phyloP scores from a whole-genome alignment of 1,284 basidiomycete species.

The Boletus mariae region DNA sequence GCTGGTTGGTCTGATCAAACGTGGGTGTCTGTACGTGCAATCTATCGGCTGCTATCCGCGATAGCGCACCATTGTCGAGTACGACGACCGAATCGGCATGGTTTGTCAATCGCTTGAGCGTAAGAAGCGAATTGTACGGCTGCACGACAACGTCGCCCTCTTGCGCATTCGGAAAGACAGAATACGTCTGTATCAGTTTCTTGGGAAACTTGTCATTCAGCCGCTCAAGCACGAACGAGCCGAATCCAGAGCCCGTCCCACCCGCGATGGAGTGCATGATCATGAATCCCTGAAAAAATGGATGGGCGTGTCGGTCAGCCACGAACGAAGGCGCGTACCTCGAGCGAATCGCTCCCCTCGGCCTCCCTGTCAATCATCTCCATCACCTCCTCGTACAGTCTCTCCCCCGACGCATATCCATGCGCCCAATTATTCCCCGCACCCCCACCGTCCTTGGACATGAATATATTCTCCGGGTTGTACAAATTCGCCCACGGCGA shows the following conservation, averaged over 20 bases:
- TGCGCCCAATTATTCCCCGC: constrained; percentile 99
- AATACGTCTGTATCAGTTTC: constrained; percentile 99
- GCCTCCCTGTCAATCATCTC: constrained; percentile 99
- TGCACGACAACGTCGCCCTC: constrained; percentile 96
- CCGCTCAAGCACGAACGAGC: constrained; percentile 94
- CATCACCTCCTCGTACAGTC: constrained; percentile 95
- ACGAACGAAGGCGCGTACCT: constrained; percentile 53
- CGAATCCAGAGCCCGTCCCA: constrained; percentile 96
- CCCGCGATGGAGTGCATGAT: constrained; percentile 98
- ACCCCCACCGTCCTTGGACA: constrained; percentile 94
- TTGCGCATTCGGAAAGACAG: constrained; percentile 93
- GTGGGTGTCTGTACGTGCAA: constrained; percentile 88
- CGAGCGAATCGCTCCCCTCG: constrained; percentile 95
- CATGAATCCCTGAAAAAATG: constrained; percentile 86
- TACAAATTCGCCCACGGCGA: constrained; percentile 94
- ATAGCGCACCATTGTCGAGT: constrained; percentile 92
- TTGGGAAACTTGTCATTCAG: constrained; percentile 98
- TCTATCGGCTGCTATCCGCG: constrained; percentile 88
- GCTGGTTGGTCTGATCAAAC: constrained; percentile 94
- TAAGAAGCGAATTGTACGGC: constrained; percentile 96
- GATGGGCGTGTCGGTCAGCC: background rate
- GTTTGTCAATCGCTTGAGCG: constrained; percentile 91
- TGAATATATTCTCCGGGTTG: constrained; percentile 98
- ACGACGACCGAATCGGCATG: constrained; percentile 98
- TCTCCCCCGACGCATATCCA: constrained; percentile 87